These are phyloP conservation scores for Rosa persica DNA, from an alignment of 306 rosid species.

Conservation along the genomic window DNA sequence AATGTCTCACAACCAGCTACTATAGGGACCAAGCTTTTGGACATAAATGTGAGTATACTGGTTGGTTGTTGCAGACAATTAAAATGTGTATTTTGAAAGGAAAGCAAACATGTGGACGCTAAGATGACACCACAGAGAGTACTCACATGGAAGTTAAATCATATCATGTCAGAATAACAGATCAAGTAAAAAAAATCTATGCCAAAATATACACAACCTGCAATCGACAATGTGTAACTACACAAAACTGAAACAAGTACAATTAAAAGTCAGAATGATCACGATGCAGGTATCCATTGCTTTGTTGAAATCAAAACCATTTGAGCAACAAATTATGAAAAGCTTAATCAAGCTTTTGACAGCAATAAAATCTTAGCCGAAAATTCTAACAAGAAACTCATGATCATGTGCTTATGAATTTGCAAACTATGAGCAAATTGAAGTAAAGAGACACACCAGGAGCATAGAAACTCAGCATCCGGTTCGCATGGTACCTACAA, in stretches of 20 bases:
- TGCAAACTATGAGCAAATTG: not conserved
- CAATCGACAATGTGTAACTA: not conserved
- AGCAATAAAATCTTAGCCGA: no score
- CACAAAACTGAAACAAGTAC: not conserved
- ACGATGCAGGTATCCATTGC: not conserved
- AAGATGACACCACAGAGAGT: not conserved
- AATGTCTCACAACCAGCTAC: not conserved
- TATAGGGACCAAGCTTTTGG: not conserved
- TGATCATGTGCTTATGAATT: not conserved
- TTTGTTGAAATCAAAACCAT: not conserved
- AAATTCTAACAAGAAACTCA: not conserved
- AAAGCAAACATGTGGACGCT: not conserved
- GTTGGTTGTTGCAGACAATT: not conserved
- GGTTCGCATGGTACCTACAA: slow-evolving; percentile 88
- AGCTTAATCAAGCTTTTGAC: not conserved
- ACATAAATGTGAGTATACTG: not conserved
- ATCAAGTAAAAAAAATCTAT: not conserved
- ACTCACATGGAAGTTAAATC: not conserved
- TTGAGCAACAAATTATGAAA: not conserved
- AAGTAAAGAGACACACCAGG: slow-evolving; percentile 56
- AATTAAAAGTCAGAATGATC: not conserved
- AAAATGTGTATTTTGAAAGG: not conserved
- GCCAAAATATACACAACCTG: not conserved
- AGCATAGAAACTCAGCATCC: slow-evolving; percentile 98
- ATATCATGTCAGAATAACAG: not conserved